Percentiles rank a stretch among this genome's conserved stretches.
phyloP scores from a whole-genome alignment of 2,329 filamentous ascomycete species.

The Aspergillus unguis region DNA sequence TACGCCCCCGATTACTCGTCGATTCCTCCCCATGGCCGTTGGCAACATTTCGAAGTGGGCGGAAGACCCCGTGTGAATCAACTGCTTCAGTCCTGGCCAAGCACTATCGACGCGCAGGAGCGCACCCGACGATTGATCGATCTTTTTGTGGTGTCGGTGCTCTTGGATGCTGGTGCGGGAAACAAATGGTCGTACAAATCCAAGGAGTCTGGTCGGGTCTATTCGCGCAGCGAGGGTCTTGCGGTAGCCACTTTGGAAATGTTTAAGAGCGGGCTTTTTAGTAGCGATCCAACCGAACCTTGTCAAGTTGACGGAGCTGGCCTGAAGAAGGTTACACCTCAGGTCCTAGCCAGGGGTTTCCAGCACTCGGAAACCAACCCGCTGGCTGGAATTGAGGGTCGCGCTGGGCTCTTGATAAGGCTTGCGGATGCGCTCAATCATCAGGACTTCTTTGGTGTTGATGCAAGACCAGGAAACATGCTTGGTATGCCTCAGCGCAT shows the following conservation, averaged over 20 bases:
- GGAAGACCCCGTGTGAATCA: slow-evolving; percentile 51
- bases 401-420: slow-evolving; percentile 72
- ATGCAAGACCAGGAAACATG: slow-evolving; percentile 88
- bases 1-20: slow-evolving; percentile 64
- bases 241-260: slow-evolving; percentile 78
- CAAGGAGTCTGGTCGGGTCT: slow-evolving; percentile 77
- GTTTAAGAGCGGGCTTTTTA: slow-evolving; percentile 91
- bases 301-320: slow-evolving; percentile 86
- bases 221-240: slow-evolving; percentile 81
- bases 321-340: slow-evolving; percentile 68
- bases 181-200: slow-evolving; percentile 91
- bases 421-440: slow-evolving; percentile 75
- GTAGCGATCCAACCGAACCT: slow-evolving; percentile 73
- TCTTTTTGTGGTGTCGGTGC: slow-evolving; percentile 60
- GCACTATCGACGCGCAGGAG: slow-evolving; percentile 48
- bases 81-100: slow-evolving; percentile 51
- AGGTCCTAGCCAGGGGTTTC: slow-evolving; percentile 73
- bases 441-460: slow-evolving; percentile 76
- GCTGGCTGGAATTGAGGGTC: slow-evolving; percentile 79
- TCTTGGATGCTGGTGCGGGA: slow-evolving; percentile 73
- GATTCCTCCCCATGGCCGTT: slow-evolving; percentile 79
- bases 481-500: slow-evolving; percentile 61
- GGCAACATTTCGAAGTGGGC: slow-evolving; percentile 63
- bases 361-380: slow-evolving; percentile 79
- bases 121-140: slow-evolving; percentile 57